Evolutionary conservation across 352 stramenopile species (phyloP).

Genomic region (Phytopythium litorale): DNA sequence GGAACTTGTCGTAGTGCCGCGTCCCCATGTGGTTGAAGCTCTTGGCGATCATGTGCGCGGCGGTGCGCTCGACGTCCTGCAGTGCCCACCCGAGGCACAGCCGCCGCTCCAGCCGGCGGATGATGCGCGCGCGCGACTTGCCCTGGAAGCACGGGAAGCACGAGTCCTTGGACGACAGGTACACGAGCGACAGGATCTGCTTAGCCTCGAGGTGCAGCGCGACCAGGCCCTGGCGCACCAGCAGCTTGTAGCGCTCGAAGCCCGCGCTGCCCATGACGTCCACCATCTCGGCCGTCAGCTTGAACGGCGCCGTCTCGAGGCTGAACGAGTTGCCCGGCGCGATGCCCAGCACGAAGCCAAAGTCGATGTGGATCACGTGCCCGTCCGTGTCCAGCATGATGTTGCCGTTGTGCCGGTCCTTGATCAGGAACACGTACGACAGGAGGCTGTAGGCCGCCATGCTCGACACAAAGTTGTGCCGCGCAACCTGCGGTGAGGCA

Average conservation of each 20-base stretch:
- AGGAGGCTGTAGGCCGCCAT: constrained; percentile 96
- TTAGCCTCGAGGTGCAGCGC: constrained; percentile 91
- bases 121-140: constrained; percentile 35
- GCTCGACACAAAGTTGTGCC: constrained; percentile 93
- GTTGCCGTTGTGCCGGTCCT: constrained; percentile 98
- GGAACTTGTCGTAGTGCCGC: constrained; percentile 87
- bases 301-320: constrained; percentile 97
- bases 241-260: constrained; percentile 90
- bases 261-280: constrained; percentile 87
- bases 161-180: constrained; percentile 91
- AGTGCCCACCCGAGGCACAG: constrained; percentile 53
- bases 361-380: constrained; percentile 98
- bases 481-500: constrained; percentile 44
- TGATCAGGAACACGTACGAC: constrained; percentile 96
- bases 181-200: constrained; percentile 88
- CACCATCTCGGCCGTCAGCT: constrained; percentile 97
- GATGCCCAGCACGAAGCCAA: constrained; percentile 97
- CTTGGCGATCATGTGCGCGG: constrained; percentile 62
- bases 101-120: constrained; percentile 46
- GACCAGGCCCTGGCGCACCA: constrained; percentile 92
- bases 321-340: constrained; percentile 96
- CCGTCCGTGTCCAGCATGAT: constrained; percentile 95
- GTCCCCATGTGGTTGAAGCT: constrained; percentile 75
- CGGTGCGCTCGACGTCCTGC: constrained; percentile 48
- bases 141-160: constrained; percentile 92